These are phyloP conservation scores for Coemansia aciculifera DNA, from an alignment of 192 early-diverging fungal species.

Conservation along the genomic window DNA sequence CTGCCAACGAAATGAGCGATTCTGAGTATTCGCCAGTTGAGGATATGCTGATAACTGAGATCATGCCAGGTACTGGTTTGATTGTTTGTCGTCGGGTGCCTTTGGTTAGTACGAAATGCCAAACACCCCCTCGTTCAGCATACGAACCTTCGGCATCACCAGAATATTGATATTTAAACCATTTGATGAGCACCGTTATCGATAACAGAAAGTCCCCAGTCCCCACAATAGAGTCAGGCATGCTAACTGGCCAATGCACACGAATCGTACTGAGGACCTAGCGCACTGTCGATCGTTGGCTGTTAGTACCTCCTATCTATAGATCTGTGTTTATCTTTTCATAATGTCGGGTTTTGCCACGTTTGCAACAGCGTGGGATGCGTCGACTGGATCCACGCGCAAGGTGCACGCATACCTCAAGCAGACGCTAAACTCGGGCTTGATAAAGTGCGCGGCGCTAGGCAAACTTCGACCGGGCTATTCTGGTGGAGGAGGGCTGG, in stretches of 20 bases:
- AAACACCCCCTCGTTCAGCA: background rate
- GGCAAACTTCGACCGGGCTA: conserved; percentile 8
- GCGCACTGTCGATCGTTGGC: background rate
- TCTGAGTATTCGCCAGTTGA: background rate
- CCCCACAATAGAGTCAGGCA: background rate
- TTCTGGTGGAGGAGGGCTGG: background rate
- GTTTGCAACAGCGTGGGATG: conserved; percentile 32
- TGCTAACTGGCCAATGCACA: background rate
- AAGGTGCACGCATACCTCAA: conserved; percentile 18
- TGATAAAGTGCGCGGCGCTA: conserved; percentile 21
- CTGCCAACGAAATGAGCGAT: background rate
- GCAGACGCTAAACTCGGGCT: conserved; percentile 32
- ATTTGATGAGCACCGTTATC: background rate
- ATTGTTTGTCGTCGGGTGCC: background rate
- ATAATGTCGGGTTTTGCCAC: conserved; percentile 18
- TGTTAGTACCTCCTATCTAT: background rate
- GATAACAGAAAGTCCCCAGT: background rate
- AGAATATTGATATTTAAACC: background rate
- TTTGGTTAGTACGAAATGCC: background rate
- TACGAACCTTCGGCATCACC: background rate
- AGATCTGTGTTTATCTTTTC: background rate
- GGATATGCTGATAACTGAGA: background rate
- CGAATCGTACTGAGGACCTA: too few species aligned
- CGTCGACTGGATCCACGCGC: background rate
- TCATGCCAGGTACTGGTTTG: background rate